These are phyloP conservation scores for Cystobasidium onofrii DNA, from an alignment of 768 basidiomycete species.

Conservation along the genomic window DNA sequence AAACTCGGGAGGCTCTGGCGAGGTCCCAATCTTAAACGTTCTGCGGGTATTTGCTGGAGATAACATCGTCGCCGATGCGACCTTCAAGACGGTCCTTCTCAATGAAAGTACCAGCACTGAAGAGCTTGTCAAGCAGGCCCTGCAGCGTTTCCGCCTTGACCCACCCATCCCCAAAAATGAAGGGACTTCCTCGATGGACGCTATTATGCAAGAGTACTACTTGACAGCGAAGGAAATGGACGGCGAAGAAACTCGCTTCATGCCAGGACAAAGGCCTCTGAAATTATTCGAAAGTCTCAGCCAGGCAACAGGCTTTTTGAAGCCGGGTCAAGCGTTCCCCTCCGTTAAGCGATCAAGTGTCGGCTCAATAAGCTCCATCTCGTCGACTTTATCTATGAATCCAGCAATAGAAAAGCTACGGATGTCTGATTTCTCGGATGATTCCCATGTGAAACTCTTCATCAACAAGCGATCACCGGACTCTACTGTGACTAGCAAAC, in stretches of 20 bases:
- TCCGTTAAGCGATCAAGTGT: slow-evolving; percentile 88
- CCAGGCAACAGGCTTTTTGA: slow-evolving; percentile 53
- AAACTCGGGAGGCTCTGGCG: slow-evolving; percentile 47
- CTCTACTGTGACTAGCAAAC: not conserved
- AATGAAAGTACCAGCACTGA: slow-evolving; percentile 73
- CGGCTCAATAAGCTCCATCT: slow-evolving; percentile 86
- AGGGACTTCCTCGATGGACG: not conserved
- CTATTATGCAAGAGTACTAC: slow-evolving; percentile 60
- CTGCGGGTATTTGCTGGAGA: slow-evolving; percentile 92
- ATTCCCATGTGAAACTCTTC: slow-evolving; percentile 94
- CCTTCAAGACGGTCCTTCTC: slow-evolving; percentile 94
- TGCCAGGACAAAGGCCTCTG: slow-evolving; percentile 68
- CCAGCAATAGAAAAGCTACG: slow-evolving; percentile 87
- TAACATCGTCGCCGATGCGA: slow-evolving; percentile 81
- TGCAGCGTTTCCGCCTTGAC: slow-evolving; percentile 77
- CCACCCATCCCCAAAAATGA: not conserved
- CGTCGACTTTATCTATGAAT: slow-evolving; percentile 77
- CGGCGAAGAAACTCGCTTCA: slow-evolving; percentile 62
- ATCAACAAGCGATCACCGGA: slow-evolving; percentile 51
- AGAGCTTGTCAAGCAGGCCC: slow-evolving; percentile 82
- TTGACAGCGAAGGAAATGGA: slow-evolving; percentile 89
- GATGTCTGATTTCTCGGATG: slow-evolving; percentile 97
- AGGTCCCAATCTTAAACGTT: slow-evolving; percentile 81
- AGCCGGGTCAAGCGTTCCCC: slow-evolving; percentile 49
- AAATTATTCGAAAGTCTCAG: slow-evolving; percentile 77